Conservation (phyloP, 768 basidiomycete genomes). For the Hygrophoropsis aurantiaca region DNA sequence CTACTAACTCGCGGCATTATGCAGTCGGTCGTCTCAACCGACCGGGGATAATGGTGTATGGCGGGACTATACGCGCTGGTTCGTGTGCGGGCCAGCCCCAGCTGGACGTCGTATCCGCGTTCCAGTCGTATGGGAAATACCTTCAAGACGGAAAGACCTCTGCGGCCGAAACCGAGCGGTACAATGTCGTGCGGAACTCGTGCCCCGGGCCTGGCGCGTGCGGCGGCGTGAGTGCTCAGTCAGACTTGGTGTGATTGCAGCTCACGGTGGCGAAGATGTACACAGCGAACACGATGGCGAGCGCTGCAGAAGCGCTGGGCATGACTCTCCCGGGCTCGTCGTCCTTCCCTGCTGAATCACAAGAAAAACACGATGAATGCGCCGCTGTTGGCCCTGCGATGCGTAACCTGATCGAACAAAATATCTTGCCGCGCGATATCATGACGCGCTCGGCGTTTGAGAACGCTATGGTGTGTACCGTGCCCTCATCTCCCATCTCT, state of each 20-base stretch:
- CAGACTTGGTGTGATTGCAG: slow-evolving; percentile 10
- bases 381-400: slow-evolving; percentile 78
- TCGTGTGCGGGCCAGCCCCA: slow-evolving; percentile 86
- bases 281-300: slow-evolving; percentile 98
- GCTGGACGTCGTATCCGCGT: slow-evolving; percentile 95
- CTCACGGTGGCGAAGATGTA: slow-evolving; percentile 72
- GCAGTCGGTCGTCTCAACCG: slow-evolving; percentile 92
- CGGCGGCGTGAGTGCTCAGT: slow-evolving; percentile 73
- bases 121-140: slow-evolving; percentile 96
- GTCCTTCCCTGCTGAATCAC: slow-evolving; percentile 90
- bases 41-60: slow-evolving; percentile 97
- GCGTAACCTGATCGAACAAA: slow-evolving; percentile 83
- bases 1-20: slow-evolving; percentile 9
- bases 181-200: slow-evolving; percentile 85
- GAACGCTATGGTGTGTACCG: slow-evolving; percentile 82
- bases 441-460: slow-evolving; percentile 98
- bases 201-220: slow-evolving; percentile 99
- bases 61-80: slow-evolving; percentile 91
- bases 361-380: slow-evolving; percentile 87
- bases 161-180: slow-evolving; percentile 80
- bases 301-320: slow-evolving; percentile 90
- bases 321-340: slow-evolving; percentile 98
- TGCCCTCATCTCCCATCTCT: not conserved
- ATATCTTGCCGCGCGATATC: slow-evolving; percentile 91
- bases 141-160: slow-evolving; percentile 85